Percentiles rank a stretch among this genome's conserved stretches.
phyloP scores from a whole-genome alignment of 2,329 filamentous ascomycete genomes.

The Verruconis gallopava region DNA sequence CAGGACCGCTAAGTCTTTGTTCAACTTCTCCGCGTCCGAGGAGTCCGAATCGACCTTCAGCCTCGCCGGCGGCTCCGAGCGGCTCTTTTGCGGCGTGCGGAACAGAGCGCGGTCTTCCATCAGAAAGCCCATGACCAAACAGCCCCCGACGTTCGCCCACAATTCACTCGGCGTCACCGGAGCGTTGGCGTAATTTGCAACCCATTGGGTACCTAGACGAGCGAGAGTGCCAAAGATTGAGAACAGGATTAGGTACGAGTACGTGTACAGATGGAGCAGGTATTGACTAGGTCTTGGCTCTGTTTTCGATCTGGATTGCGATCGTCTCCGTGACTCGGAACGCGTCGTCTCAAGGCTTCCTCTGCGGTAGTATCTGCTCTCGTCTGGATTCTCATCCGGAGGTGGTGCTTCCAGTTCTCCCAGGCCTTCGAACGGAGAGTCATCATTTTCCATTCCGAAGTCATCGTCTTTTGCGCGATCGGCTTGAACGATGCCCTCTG shows the following conservation, averaged over 20 bases:
- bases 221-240: slow-evolving; percentile 74
- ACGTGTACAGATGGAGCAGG: slow-evolving; percentile 5
- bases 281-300: background rate
- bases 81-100: slow-evolving; percentile 7
- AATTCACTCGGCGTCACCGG: slow-evolving; percentile 62
- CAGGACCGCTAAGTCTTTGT: background rate
- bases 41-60: background rate
- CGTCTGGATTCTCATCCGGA: background rate
- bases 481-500: no score
- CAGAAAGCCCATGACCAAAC: slow-evolving; percentile 74
- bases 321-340: slow-evolving; percentile 1
- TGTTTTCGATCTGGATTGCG: background rate
- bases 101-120: slow-evolving; percentile 68
- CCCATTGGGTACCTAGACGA: slow-evolving; percentile 62
- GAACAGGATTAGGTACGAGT: slow-evolving; percentile 67
- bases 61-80: background rate
- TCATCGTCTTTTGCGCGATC: no score
- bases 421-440: slow-evolving; percentile 8
- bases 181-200: slow-evolving; percentile 67
- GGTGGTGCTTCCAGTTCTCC: background rate
- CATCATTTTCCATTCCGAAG: no score
- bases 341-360: slow-evolving; percentile 2
- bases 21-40: background rate
- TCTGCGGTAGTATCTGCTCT: background rate
- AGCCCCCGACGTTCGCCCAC: slow-evolving; percentile 81